Evolutionary conservation across 2,329 filamentous ascomycete species (phyloP).

Genomic region (Diaporthe sp.): DNA sequence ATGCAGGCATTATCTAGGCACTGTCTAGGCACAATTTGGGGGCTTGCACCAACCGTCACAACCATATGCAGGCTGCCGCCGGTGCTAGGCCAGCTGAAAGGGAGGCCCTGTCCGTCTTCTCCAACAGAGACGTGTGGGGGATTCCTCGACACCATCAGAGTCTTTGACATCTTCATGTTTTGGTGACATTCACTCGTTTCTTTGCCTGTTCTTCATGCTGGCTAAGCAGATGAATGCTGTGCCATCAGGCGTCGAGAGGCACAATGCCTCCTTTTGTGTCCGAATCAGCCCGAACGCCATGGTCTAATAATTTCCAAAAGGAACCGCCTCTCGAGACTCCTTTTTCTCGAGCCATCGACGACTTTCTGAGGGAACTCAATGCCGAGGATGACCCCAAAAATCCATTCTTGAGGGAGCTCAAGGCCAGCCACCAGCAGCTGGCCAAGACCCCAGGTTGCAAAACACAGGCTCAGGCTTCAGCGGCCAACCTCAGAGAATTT

Average conservation of each 20-base stretch:
- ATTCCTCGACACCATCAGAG: background rate
- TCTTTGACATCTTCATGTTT: background rate
- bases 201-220: background rate
- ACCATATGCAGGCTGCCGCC: background rate
- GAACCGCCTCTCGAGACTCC: background rate
- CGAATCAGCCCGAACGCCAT: background rate
- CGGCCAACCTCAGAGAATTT: background rate
- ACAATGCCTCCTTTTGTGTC: background rate
- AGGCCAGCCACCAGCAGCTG: background rate
- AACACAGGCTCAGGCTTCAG: background rate
- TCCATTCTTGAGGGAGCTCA: conserved; percentile 1
- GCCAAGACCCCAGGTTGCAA: background rate
- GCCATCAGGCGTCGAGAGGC: background rate
- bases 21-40: background rate
- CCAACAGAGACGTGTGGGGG: background rate
- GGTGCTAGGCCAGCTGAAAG: background rate
- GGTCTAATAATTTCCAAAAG: background rate
- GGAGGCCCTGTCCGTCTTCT: background rate
- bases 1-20: background rate
- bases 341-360: background rate
- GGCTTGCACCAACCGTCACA: background rate
- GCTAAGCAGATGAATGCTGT: background rate
- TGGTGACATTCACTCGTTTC: background rate
- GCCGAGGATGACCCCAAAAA: conserved; percentile 6
- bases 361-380: background rate